Evolutionary conservation across 257 asterid species (phyloP).

Genomic region (Salvia rosmarinus): DNA sequence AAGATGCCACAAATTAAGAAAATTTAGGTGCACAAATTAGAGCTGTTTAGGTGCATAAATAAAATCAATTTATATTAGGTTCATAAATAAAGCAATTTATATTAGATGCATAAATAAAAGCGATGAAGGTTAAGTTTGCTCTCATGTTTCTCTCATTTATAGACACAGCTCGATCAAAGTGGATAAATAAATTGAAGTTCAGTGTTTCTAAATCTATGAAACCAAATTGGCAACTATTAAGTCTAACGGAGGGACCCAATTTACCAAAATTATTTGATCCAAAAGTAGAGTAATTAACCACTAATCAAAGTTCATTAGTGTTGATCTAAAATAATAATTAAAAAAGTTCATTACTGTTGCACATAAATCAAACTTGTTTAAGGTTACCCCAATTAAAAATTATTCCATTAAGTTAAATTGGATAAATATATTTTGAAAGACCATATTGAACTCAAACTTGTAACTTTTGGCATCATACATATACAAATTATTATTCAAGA

Average conservation of each 20-base stretch:
- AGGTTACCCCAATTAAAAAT: background rate
- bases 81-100: background rate
- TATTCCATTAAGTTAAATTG: background rate
- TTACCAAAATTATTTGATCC: background rate
- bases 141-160: background rate
- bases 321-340: too few species aligned
- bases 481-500: too few species aligned
- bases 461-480: too few species aligned
- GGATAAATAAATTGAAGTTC: background rate
- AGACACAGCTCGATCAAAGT: background rate
- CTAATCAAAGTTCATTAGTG: background rate
- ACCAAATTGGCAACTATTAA: background rate
- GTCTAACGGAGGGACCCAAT: background rate
- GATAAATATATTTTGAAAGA: too few species aligned
- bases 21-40: background rate
- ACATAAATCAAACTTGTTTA: background rate
- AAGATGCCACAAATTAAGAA: background rate
- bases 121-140: background rate
- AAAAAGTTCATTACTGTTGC: too few species aligned
- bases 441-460: too few species aligned
- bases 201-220: conserved; percentile 7
- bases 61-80: background rate
- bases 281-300: background rate
- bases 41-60: background rate
- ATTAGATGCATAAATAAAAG: too few species aligned